Percentiles rank a stretch among this genome's conserved stretches.
phyloP scores from a whole-genome alignment of 768 basidiomycete species.

The Naematelia aurantialba region DNA sequence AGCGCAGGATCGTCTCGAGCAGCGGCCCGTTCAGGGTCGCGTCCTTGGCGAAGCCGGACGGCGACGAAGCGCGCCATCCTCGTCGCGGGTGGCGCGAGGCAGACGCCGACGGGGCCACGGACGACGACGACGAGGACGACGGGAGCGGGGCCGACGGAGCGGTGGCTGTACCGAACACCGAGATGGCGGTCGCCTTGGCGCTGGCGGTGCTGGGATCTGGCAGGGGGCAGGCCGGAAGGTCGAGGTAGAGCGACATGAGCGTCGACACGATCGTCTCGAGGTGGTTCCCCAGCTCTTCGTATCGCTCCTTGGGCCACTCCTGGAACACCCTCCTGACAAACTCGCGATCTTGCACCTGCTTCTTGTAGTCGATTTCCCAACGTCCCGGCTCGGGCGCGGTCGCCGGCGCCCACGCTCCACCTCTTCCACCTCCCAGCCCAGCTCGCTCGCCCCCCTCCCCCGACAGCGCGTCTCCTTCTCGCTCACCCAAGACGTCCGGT shows the following conservation, averaged over 20 bases:
- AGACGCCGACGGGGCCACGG: too few relatives aligned
- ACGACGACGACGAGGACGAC: background rate
- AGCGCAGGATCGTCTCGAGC: slow-evolving; percentile 22
- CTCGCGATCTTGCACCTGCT: slow-evolving; percentile 30
- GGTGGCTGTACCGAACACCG: background rate
- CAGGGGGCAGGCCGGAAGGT: slow-evolving; percentile 13
- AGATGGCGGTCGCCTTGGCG: background rate
- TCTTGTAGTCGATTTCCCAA: slow-evolving; percentile 6
- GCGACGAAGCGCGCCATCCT: too few relatives aligned
- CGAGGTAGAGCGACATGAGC: slow-evolving; percentile 27
- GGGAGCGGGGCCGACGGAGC: background rate
- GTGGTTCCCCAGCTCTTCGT: slow-evolving; percentile 23
- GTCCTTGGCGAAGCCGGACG: slow-evolving; percentile 5
- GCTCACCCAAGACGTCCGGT: too few relatives aligned
- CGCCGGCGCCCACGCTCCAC: too few relatives aligned
- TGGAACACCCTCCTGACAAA: slow-evolving; percentile 29
- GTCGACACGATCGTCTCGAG: slow-evolving; percentile 26
- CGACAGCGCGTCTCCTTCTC: too few relatives aligned
- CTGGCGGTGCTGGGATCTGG: background rate
- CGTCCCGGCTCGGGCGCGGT: background rate
- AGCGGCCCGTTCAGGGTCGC: slow-evolving; percentile 19
- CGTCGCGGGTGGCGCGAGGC: too few relatives aligned
- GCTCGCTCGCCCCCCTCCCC: background rate
- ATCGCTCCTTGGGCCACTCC: slow-evolving; percentile 23
- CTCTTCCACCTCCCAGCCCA: background rate